Percentiles rank a stretch among this genome's conserved stretches.
These are phyloP conservation scores for Saturnispora halmiae DNA, from an alignment of 805 yeast genomes.

Conservation along the genomic window DNA sequence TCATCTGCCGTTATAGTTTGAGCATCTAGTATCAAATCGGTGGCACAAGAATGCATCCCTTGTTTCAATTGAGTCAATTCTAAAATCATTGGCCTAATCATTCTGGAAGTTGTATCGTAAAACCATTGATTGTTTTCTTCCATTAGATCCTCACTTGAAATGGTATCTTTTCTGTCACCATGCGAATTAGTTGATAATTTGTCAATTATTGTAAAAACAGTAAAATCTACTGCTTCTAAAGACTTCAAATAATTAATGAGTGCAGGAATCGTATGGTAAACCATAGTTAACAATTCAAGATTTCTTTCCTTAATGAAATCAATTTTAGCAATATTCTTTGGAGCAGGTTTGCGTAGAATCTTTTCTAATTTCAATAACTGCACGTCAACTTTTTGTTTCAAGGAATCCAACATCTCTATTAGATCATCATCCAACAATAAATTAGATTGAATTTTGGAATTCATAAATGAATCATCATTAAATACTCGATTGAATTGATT, in stretches of 20 bases:
- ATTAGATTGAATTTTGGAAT: constrained; percentile 23
- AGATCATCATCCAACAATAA: constrained; percentile 44
- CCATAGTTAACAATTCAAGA: constrained; percentile 41
- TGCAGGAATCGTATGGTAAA: constrained; percentile 44
- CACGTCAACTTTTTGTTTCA: constrained; percentile 31
- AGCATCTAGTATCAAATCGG: constrained; percentile 53
- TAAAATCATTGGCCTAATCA: constrained; percentile 39
- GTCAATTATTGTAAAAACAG: constrained; percentile 35
- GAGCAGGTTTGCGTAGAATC: constrained; percentile 33
- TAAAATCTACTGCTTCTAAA: constrained; percentile 54
- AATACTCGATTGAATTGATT: constrained; percentile 45
- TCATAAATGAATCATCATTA: constrained; percentile 27
- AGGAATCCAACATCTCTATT: constrained; percentile 29
- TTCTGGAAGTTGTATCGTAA: constrained; percentile 28
- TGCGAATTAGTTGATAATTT: constrained; percentile 17
- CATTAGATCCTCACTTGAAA: constrained; percentile 4
- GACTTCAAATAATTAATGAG: constrained; percentile 42
- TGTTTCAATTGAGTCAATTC: constrained; percentile 74
- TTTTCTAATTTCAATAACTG: constrained; percentile 36
- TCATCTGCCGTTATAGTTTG: constrained; percentile 65
- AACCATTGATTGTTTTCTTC: constrained; percentile 19
- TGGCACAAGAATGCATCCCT: constrained; percentile 50
- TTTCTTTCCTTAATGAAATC: constrained; percentile 34
- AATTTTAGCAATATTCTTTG: constrained; percentile 18
- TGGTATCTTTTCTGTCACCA: constrained; percentile 16